Evolutionary conservation across 768 basidiomycete genomes (phyloP).

Genomic region (Inosperma sp.): DNA sequence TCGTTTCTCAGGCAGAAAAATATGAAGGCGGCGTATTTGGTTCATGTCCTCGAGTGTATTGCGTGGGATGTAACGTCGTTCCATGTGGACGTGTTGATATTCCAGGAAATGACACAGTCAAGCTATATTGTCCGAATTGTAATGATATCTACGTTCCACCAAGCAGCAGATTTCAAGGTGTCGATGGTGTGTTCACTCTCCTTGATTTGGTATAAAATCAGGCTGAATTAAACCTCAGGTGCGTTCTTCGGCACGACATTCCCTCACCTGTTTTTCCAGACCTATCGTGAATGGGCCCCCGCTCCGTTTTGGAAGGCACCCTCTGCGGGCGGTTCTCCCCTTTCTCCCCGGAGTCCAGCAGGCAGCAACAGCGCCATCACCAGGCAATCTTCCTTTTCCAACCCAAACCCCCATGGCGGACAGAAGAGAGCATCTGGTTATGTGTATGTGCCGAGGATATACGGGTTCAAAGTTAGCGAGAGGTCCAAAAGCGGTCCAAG

Average conservation of each 20-base stretch:
- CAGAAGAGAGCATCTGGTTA: conserved; percentile 84
- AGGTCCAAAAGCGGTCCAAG: conserved; percentile 90
- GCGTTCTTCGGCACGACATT: conserved; percentile 99
- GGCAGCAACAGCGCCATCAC: conserved; percentile 45
- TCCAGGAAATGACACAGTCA: conserved; percentile 95
- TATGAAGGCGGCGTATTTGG: conserved; percentile 92
- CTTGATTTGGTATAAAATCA: conserved; percentile 5
- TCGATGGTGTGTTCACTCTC: conserved; percentile 68
- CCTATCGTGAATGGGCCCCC: conserved; percentile 91
- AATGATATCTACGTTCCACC: conserved; percentile 96
- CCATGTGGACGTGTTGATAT: conserved; percentile 95
- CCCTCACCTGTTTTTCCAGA: conserved; percentile 95
- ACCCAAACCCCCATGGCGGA: conserved; percentile 85
- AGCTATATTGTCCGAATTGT: conserved; percentile 96
- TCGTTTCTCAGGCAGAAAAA: conserved; percentile 73
- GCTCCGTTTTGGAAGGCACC: conserved; percentile 87
- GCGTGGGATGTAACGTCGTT: conserved; percentile 81
- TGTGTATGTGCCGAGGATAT: conserved; percentile 89
- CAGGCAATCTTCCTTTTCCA: conserved; percentile 61
- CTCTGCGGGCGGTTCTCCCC: conserved; percentile 51
- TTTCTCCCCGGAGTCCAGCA: conserved; percentile 51
- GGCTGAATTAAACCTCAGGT: conserved; percentile 43
- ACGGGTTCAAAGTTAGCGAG: conserved; percentile 97
- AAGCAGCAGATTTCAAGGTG: conserved; percentile 90
- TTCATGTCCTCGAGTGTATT: conserved; percentile 93